These are phyloP conservation scores for Onygenales sp. DNA, from an alignment of 2,329 filamentous ascomycete species.

Conservation along the genomic window DNA sequence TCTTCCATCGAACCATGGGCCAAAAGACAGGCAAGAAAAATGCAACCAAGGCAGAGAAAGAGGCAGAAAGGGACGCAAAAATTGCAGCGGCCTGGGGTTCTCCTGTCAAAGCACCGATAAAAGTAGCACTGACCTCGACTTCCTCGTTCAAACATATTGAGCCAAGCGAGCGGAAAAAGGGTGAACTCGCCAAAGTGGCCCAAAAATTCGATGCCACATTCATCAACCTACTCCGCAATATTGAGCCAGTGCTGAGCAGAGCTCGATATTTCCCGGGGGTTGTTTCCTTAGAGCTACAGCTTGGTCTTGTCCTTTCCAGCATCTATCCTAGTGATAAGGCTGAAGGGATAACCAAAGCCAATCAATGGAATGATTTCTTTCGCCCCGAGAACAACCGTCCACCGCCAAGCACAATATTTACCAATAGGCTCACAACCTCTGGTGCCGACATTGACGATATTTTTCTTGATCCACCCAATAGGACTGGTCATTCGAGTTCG, in stretches of 20 bases:
- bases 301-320: conserved; percentile 27
- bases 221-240: conserved; percentile 18
- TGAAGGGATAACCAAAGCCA: conserved; percentile 11
- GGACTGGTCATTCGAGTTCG: conserved; percentile 6
- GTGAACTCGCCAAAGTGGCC: conserved; percentile 3
- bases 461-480: conserved; percentile 20
- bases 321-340: conserved; percentile 16
- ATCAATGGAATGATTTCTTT: conserved; percentile 25
- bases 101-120: conserved; percentile 1
- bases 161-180: conserved; percentile 9
- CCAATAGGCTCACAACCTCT: conserved; percentile 29
- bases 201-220: conserved; percentile 9
- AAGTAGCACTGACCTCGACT: not conserved
- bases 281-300: conserved; percentile 25
- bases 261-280: conserved; percentile 25
- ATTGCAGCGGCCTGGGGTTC: conserved; percentile 22
- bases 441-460: conserved; percentile 31
- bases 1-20: conserved; percentile 22
- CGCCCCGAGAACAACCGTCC: conserved; percentile 18
- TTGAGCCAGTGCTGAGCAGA: conserved; percentile 24
- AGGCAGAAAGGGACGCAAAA: conserved; percentile 18
- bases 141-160: not conserved
- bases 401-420: conserved; percentile 24
- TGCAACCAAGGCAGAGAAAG: conserved; percentile 11
- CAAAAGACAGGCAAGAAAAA: conserved; percentile 18